phyloP scores from a whole-genome alignment of 805 yeast species.

The Dipodascus albidus region DNA sequence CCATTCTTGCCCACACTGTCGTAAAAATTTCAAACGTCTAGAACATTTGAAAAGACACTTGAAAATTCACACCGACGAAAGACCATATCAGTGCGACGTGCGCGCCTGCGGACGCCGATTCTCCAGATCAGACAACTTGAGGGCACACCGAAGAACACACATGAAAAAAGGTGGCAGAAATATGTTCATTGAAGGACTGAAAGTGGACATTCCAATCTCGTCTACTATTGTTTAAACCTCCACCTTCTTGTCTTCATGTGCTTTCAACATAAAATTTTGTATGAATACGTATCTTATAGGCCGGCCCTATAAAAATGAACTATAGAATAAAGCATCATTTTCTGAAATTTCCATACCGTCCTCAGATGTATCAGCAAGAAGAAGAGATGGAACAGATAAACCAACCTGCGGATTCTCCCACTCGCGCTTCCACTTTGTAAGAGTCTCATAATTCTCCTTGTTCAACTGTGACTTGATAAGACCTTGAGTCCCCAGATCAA shows the following conservation, averaged over 20 bases:
- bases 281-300: neutral
- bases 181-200: slow-evolving; percentile 28
- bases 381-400: neutral
- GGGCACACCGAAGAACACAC: slow-evolving; percentile 69
- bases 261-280: neutral
- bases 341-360: neutral
- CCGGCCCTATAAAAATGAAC: slow-evolving; percentile 1
- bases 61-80: slow-evolving; percentile 65
- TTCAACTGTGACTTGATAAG: neutral
- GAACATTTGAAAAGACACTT: slow-evolving; percentile 42
- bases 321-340: slow-evolving; percentile 1
- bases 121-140: slow-evolving; percentile 65
- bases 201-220: slow-evolving; percentile 4
- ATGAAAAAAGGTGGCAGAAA: slow-evolving; percentile 32
- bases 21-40: slow-evolving; percentile 28
- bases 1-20: slow-evolving; percentile 26
- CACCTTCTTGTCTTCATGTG: neutral
- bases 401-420: neutral
- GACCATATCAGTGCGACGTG: slow-evolving; percentile 58
- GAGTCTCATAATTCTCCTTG: neutral
- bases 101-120: slow-evolving; percentile 51
- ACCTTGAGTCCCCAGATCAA: neutral
- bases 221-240: neutral
- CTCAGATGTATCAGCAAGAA: neutral
- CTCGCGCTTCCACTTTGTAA: neutral